Percentiles rank a stretch among this genome's conserved stretches.
Evolutionary conservation across 306 rosid species (phyloP).

Genomic region (Cucurbita pepo): DNA sequence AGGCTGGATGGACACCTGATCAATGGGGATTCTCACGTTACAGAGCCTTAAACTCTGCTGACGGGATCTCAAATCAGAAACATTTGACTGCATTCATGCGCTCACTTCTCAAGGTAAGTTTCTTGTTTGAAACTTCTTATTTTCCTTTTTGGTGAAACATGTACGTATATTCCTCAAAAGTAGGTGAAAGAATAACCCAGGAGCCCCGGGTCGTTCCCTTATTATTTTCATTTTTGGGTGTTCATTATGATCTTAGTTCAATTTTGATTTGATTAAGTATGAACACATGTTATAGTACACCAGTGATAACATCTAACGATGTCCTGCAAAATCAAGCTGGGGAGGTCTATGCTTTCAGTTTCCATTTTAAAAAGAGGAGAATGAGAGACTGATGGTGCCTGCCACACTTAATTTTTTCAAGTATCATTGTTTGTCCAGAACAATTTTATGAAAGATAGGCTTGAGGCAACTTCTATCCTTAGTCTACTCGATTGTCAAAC

Average conservation of each 20-base stretch:
- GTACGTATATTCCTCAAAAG: background rate
- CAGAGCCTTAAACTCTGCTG: constrained; percentile 37
- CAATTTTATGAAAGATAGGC: background rate
- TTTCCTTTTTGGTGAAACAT: background rate
- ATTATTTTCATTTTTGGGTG: background rate
- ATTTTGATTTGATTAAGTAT: background rate
- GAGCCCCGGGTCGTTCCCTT: background rate
- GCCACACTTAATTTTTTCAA: background rate
- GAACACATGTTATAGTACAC: background rate
- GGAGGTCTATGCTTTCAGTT: background rate
- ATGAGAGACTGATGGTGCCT: background rate
- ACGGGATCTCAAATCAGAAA: constrained; percentile 45
- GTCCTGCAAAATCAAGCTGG: too few species aligned
- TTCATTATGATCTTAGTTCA: background rate
- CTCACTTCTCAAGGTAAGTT: constrained; percentile 63
- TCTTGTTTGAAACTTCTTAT: background rate
- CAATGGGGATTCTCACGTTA: constrained; percentile 84
- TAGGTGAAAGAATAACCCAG: background rate
- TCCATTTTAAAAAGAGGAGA: background rate
- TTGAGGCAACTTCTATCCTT: background rate
- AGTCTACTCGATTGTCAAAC: background rate
- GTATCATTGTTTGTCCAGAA: background rate
- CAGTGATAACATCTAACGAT: background rate
- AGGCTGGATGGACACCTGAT: constrained; percentile 94
- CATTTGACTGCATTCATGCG: constrained; percentile 69